Evolutionary conservation across 1,284 basidiomycete genomes (phyloP).

Genomic region (Fomitopsis schrenkii): DNA sequence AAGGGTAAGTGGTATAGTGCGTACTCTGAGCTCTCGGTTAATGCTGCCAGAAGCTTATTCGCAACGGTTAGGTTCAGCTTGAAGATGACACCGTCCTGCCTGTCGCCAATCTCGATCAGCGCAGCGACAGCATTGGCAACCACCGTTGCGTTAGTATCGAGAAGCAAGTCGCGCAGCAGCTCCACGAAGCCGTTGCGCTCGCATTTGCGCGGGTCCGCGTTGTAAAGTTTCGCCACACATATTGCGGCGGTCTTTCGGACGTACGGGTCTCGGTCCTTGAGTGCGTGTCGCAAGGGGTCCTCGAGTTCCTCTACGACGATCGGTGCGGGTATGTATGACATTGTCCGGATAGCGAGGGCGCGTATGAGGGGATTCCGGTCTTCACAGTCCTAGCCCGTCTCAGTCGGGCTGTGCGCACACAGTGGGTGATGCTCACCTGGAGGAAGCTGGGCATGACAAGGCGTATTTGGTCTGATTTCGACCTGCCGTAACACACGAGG

Average conservation of each 20-base stretch:
- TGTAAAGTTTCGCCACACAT: slow-evolving; percentile 89
- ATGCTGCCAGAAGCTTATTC: slow-evolving; percentile 79
- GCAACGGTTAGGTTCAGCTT: slow-evolving; percentile 80
- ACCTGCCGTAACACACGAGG: slow-evolving; percentile 87
- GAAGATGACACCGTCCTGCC: slow-evolving; percentile 87
- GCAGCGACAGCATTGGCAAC: slow-evolving; percentile 94
- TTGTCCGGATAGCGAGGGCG: slow-evolving; percentile 90
- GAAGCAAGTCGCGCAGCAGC: slow-evolving; percentile 82
- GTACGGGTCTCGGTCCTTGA: slow-evolving; percentile 90
- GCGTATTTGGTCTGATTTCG: slow-evolving; percentile 85
- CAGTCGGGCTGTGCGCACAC: slow-evolving; percentile 4
- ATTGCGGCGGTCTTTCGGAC: slow-evolving; percentile 97
- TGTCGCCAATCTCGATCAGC: slow-evolving; percentile 88
- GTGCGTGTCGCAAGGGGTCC: slow-evolving; percentile 83
- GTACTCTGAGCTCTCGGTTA: slow-evolving; percentile 90
- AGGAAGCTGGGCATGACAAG: slow-evolving; percentile 87
- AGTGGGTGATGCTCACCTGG: slow-evolving; percentile 46
- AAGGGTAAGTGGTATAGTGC: slow-evolving; percentile 25
- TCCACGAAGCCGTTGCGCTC: slow-evolving; percentile 86
- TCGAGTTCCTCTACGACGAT: slow-evolving; percentile 75
- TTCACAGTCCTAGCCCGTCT: slow-evolving; percentile 70
- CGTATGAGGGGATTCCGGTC: slow-evolving; percentile 91
- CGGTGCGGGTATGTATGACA: slow-evolving; percentile 92
- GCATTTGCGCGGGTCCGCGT: slow-evolving; percentile 78
- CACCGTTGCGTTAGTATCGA: slow-evolving; percentile 93